Evolutionary conservation across 148 eudicot species (phyloP).

Genomic region (Cornus florida): DNA sequence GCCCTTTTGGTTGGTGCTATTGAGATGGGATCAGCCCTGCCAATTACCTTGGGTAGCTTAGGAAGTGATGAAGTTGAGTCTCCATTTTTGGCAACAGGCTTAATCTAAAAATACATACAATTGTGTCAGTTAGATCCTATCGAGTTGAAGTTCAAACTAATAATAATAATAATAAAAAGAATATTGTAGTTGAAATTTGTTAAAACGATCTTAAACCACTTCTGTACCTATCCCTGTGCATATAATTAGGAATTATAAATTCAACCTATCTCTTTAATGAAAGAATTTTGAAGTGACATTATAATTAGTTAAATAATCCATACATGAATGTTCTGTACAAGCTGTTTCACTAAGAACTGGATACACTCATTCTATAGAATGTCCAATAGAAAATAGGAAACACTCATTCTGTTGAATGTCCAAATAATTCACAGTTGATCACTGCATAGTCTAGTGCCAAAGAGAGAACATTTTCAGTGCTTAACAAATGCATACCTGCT

Average conservation of each 20-base stretch:
- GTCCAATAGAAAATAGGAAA: neutral
- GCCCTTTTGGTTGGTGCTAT: slow-evolving; percentile 48
- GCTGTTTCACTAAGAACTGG: neutral
- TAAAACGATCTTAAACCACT: neutral
- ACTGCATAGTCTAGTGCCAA: neutral
- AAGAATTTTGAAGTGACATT: neutral
- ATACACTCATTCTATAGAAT: neutral
- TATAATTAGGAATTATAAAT: neutral
- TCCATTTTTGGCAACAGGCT: slow-evolving; percentile 44
- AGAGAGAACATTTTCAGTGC: neutral
- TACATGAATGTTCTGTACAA: neutral
- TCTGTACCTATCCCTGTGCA: neutral
- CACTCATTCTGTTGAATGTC: too few relatives aligned
- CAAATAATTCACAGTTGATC: neutral
- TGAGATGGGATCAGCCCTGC: slow-evolving; percentile 28
- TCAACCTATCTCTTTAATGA: neutral
- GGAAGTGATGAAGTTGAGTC: slow-evolving; percentile 35
- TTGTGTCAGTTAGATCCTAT: slow-evolving; percentile 19
- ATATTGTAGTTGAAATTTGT: neutral
- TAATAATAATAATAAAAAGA: too few relatives aligned
- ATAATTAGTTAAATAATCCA: neutral
- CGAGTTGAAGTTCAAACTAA: neutral
- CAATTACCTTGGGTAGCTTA: slow-evolving; percentile 41
- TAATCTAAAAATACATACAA: slow-evolving; percentile 14
- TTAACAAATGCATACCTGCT: slow-evolving; percentile 38